A percentile compares a stretch with the other conserved stretches of the same genome.
Conservation (phyloP, 2,329 filamentous ascomycete species). For the Pseudogymnoascus sp. region DNA sequence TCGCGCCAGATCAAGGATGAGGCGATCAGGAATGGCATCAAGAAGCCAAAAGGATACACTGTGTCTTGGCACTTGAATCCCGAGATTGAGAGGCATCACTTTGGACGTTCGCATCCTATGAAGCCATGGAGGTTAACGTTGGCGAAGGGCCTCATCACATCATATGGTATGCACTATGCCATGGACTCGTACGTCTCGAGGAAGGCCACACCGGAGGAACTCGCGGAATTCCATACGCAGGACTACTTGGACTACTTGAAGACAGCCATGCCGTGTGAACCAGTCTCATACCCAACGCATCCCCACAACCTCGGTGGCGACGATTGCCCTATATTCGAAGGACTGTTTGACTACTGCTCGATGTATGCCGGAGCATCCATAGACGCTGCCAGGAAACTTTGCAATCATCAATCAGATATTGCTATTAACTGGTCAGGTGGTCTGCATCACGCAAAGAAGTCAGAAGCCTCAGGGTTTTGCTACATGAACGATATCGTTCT, state of each 20-base stretch:
- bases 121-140: constrained; percentile 96
- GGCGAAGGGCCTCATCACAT: constrained; percentile 88
- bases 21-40: constrained; percentile 56
- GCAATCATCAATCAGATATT: constrained; percentile 81
- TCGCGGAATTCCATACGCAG: constrained; percentile 75
- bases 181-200: constrained; percentile 92
- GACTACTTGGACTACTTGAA: constrained; percentile 89
- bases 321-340: constrained; percentile 94
- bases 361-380: constrained; percentile 86
- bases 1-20: constrained; percentile 21
- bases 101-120: constrained; percentile 96
- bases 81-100: constrained; percentile 92
- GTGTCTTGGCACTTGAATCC: constrained; percentile 96
- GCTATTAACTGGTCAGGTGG: constrained; percentile 97
- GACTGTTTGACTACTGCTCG: constrained; percentile 89
- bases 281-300: constrained; percentile 48
- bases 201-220: constrained; percentile 77
- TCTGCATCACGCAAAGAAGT: constrained; percentile 91
- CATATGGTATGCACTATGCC: constrained; percentile 90
- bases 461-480: constrained; percentile 91
- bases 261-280: constrained; percentile 60
- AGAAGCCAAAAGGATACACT: constrained; percentile 73
- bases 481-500: constrained; percentile 99
- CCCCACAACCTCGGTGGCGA: constrained; percentile 83
- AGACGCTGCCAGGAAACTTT: constrained; percentile 83